These are phyloP conservation scores for Entomortierella lignicola DNA, from an alignment of 192 early-diverging fungal genomes.

Conservation along the genomic window DNA sequence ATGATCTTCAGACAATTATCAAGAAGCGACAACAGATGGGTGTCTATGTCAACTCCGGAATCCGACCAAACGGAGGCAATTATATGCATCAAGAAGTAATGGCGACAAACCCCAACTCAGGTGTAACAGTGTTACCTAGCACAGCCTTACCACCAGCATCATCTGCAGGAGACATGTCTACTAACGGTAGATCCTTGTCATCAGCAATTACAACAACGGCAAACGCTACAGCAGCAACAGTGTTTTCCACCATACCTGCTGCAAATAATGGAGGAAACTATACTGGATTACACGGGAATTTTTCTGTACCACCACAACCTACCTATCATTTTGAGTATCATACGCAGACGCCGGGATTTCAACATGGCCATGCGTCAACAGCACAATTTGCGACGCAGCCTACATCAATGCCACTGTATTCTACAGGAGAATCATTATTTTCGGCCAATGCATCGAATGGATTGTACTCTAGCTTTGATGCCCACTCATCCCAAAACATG, in stretches of 20 bases:
- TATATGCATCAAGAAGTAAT: neutral
- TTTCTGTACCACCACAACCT: neutral
- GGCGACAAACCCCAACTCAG: neutral
- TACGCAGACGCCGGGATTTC: neutral
- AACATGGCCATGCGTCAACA: neutral
- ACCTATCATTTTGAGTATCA: constrained; percentile 3
- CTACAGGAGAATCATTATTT: neutral
- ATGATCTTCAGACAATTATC: constrained; percentile 32
- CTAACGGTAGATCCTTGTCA: neutral
- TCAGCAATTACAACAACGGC: neutral
- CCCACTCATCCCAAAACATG: too few relatives aligned
- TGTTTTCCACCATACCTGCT: neutral
- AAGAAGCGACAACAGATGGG: constrained; percentile 40
- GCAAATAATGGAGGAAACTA: neutral
- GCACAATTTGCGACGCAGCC: neutral
- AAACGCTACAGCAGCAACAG: neutral
- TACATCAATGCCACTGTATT: neutral
- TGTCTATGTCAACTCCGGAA: constrained; percentile 21
- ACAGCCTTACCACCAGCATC: too few relatives aligned
- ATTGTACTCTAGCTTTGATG: neutral
- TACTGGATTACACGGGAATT: neutral
- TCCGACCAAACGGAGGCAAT: constrained; percentile 28
- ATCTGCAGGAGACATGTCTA: too few relatives aligned
- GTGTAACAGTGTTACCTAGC: neutral
- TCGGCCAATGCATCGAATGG: neutral